Evolutionary conservation across 768 basidiomycete species (phyloP).

Genomic region (Piloderma croceum): DNA sequence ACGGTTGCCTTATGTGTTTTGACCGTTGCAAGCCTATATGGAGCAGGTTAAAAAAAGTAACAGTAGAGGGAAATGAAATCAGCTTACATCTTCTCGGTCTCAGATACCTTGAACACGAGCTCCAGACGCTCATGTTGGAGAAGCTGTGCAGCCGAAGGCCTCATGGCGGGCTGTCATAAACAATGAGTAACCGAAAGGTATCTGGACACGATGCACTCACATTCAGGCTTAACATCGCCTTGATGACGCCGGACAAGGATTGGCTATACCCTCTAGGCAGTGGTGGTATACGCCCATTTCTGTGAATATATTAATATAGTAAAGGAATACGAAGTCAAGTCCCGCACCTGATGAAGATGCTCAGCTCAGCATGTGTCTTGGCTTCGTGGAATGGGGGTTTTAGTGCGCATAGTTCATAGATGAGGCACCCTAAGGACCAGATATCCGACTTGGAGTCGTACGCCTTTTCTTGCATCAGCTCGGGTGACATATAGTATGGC

Average conservation of each 20-base stretch:
- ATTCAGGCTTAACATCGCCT: constrained; percentile 81
- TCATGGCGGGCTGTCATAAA: constrained; percentile 66
- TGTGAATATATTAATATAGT: constrained; percentile 17
- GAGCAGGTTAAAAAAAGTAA: background rate
- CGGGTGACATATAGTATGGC: constrained; percentile 99
- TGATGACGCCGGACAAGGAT: constrained; percentile 66
- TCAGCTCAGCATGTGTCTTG: constrained; percentile 82
- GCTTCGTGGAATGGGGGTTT: constrained; percentile 93
- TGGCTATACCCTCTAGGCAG: constrained; percentile 80
- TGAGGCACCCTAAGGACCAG: constrained; percentile 95
- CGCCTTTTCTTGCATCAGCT: constrained; percentile 93
- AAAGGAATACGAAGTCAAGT: background rate
- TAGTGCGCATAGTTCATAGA: constrained; percentile 92
- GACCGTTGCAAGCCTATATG: constrained; percentile 54
- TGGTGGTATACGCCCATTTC: constrained; percentile 88
- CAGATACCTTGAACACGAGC: constrained; percentile 63
- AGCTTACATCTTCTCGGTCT: constrained; percentile 73
- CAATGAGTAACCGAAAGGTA: background rate
- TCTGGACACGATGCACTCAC: constrained; percentile 33
- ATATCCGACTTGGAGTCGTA: constrained; percentile 99
- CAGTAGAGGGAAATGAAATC: background rate
- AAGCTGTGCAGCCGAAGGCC: constrained; percentile 75
- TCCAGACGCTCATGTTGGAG: constrained; percentile 76
- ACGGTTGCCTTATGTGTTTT: constrained; percentile 58
- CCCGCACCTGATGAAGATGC: constrained; percentile 70